Percentiles rank a stretch among this genome's conserved stretches.
These are phyloP conservation scores for Fusarium irregulare DNA, from an alignment of 2,329 filamentous ascomycete species.

Conservation along the genomic window DNA sequence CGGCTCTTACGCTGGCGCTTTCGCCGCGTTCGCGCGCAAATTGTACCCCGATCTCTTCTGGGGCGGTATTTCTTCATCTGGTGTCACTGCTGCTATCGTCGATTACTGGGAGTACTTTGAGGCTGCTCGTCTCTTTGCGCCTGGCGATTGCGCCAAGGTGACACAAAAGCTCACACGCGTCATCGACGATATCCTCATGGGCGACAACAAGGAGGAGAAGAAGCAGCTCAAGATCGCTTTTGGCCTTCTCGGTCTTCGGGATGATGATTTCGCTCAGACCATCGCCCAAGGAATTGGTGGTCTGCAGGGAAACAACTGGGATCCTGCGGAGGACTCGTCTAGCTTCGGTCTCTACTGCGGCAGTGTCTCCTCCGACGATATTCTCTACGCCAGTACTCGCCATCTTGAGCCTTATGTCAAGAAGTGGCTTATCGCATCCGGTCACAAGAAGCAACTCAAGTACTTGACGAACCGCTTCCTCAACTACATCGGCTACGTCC, in stretches of 20 bases:
- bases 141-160: constrained; percentile 70
- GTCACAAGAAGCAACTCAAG: constrained; percentile 54
- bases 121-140: constrained; percentile 61
- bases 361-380: constrained; percentile 55
- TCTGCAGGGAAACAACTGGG: constrained; percentile 65
- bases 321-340: constrained; percentile 57
- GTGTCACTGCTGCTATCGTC: constrained; percentile 79
- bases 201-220: constrained; percentile 56
- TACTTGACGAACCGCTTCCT: constrained; percentile 58
- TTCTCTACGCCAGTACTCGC: constrained; percentile 57
- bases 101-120: constrained; percentile 77
- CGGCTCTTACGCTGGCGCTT: constrained; percentile 84
- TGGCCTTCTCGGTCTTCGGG: constrained; percentile 57
- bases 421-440: constrained; percentile 56
- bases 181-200: constrained; percentile 63
- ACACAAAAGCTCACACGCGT: constrained; percentile 68
- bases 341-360: constrained; percentile 61
- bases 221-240: constrained; percentile 60
- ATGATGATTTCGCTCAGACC: constrained; percentile 61
- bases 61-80: constrained; percentile 83
- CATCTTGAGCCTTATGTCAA: constrained; percentile 51
- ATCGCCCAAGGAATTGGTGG: constrained; percentile 56
- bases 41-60: constrained; percentile 83
- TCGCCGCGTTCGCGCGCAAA: constrained; percentile 80
- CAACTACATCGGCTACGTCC: constrained; percentile 63